Evolutionary conservation across 805 yeast species (phyloP).

Genomic region (Candida wancherniae): DNA sequence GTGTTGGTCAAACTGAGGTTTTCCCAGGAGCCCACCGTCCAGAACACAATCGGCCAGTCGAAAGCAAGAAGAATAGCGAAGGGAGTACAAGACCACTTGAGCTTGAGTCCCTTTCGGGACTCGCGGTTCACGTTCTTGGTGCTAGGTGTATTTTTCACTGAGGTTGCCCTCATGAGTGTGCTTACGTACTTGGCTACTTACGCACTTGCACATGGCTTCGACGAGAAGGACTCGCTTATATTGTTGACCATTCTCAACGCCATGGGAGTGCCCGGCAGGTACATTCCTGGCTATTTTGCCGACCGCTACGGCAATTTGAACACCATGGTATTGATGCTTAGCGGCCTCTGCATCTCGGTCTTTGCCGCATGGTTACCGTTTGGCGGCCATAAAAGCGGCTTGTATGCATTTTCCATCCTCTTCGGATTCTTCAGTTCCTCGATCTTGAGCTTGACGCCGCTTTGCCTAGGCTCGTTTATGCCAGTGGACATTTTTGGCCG

Average conservation of each 20-base stretch:
- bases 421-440: slow-evolving; percentile 62
- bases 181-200: slow-evolving; percentile 55
- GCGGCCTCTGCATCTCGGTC: slow-evolving; percentile 42
- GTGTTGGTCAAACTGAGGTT: slow-evolving; percentile 27
- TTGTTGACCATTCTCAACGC: slow-evolving; percentile 45
- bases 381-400: slow-evolving; percentile 38
- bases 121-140: slow-evolving; percentile 31
- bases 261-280: slow-evolving; percentile 48
- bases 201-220: slow-evolving; percentile 46
- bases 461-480: slow-evolving; percentile 64
- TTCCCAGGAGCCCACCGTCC: slow-evolving; percentile 1
- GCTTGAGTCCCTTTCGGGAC: slow-evolving; percentile 37
- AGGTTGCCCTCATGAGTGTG: slow-evolving; percentile 48
- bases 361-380: slow-evolving; percentile 66
- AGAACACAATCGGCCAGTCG: slow-evolving; percentile 1
- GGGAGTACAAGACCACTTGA: slow-evolving; percentile 21
- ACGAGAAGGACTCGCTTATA: slow-evolving; percentile 39
- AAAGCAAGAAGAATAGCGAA: slow-evolving; percentile 1
- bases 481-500: slow-evolving; percentile 62
- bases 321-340: slow-evolving; percentile 46
- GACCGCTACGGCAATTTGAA: slow-evolving; percentile 55
- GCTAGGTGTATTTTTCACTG: slow-evolving; percentile 41
- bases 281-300: slow-evolving; percentile 50
- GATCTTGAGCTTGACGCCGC: slow-evolving; percentile 61
- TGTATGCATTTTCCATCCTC: slow-evolving; percentile 49